Conservation (phyloP, 352 stramenopile genomes). For the Globisporangium rhizosaccharum region DNA sequence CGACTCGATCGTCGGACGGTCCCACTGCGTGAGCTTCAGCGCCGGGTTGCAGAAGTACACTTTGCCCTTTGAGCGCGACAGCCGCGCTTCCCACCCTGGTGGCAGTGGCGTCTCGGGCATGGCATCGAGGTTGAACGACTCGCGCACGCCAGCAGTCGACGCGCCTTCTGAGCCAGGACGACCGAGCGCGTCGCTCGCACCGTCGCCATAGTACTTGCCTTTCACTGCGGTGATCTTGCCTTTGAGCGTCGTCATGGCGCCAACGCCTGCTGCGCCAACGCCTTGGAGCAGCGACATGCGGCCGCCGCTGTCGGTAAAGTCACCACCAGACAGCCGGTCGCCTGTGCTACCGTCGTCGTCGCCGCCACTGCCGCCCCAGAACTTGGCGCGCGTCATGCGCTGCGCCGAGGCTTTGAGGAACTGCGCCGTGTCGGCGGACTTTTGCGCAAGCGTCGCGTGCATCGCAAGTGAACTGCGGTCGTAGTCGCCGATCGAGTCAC, state of each 20-base stretch:
- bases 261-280: conserved; percentile 41
- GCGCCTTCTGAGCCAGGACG: conserved; percentile 1
- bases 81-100: conserved; percentile 68
- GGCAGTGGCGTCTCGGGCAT: conserved; percentile 53
- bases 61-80: conserved; percentile 82
- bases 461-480: conserved; percentile 44
- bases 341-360: conserved; percentile 17
- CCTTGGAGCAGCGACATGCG: conserved; percentile 65
- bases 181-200: conserved; percentile 4
- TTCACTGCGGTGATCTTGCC: conserved; percentile 67
- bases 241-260: conserved; percentile 72
- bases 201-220: conserved; percentile 69
- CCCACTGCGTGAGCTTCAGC: conserved; percentile 75
- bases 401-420: conserved; percentile 74
- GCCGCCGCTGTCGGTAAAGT: conserved; percentile 33
- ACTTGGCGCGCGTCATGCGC: conserved; percentile 51
- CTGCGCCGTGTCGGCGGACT: conserved; percentile 67
- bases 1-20: conserved; percentile 65
- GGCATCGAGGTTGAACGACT: conserved; percentile 67
- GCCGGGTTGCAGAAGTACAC: conserved; percentile 83
- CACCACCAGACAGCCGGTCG: conserved; percentile 47
- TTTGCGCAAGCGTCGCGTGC: conserved; percentile 54
- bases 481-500: conserved; percentile 21
- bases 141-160: conserved; percentile 11
- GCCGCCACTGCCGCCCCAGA: conserved; percentile 47